Base-by-base conservation (phyloP, 192 early-diverging fungal species). In the Coemansia sp. region DNA sequence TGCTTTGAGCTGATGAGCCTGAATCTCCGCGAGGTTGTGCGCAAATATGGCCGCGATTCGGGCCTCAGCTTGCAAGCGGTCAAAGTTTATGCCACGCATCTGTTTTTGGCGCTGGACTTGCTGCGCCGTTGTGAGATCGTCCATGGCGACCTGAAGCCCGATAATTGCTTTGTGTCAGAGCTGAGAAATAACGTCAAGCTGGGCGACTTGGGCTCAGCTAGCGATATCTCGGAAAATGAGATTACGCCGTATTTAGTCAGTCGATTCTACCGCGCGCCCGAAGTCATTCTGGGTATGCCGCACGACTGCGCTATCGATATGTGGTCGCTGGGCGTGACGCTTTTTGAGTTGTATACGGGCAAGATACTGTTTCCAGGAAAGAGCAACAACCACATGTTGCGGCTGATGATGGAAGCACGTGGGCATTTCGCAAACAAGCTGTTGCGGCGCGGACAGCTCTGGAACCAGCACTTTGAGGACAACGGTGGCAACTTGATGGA, bases 141-240 rank as follows among this genome's bases (percentile, higher is more conserved):
- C 9, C 97, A 99, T 70, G 94, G 95, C 48, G 97, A 99, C 74
- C 94, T 99, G 80, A 99, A 99, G 74, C 97, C 97, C 1, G 97
- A 99, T 70, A 99, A 99, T 78, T 93, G 98, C 69, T 84, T 99
- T 62, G 96, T 95, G 3, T 90, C 88, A 10, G 93, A 93, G 66
- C 79, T 84, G 64, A 89, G 93, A 66, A 93, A 87, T 60, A 83
- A 85, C 2, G 83, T 96, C 6, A 97, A 96, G 76, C 87, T 99
- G 51, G 94, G 94, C 70, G 97, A 99, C 84, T 85, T 99, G 69
- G 97, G 97, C 31, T 93, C 91, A 0, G 97, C 96, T 13, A 93
- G 90, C 24, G 93, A 96, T 64, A 90, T 89, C 9, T 75, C 81
- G 2, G 96, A 96, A 72, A 93, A 91, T 70, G 95, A 97, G 45